Base-by-base conservation (phyloP, 2,329 filamentous ascomycete species). In the Fusarium sp. region DNA sequence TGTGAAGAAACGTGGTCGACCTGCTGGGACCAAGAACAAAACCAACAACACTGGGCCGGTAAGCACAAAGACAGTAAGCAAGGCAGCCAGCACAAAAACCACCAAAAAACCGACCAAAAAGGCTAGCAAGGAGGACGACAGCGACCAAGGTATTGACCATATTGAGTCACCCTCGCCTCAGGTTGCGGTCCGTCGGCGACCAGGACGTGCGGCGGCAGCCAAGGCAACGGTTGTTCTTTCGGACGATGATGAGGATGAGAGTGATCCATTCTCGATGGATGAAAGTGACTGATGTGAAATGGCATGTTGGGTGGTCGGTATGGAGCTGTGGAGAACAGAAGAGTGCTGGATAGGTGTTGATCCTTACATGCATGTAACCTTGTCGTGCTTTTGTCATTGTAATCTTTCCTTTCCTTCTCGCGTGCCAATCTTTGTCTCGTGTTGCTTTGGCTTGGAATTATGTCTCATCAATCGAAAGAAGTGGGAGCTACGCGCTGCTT, bases 21-120 rank as follows among this genome's bases (percentile, higher is more conserved):
- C 78, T 37, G 78, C 80, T 8, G 78, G 73, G 5, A 55, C 81
- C 33, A 87, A 87, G 70, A 77, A 73, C 61, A 81, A 82, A 66
- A 48, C 72, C 31, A 81, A 80, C n/a, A n/a, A n/a, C n/a, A n/a
- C n/a, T 29, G 27, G 71, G 80, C 78, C 39, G 78, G 10, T 10
- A 78, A 32, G 27, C 54, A 23, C 76, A 36, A 82, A 81, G 73
- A 80, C 78, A 41, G 78, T 78, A 31, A 72, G 73, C 13, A 76
- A 77, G 37, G 72, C 76, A 14, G 62, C 75, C 19, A 59, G 77
- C 8, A 76, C 77, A 41, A 71, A 76, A 11, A 63, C 75, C 17
- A 63, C 77, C 25, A 84, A 85, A 70, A 79, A 80, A 57, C 35
- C 60, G 25, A 35, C 57, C 33, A 69, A 63, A 29, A 29, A 9